These are phyloP conservation scores for Pisolithus albus DNA, from an alignment of 768 basidiomycete genomes.

Conservation along the genomic window DNA sequence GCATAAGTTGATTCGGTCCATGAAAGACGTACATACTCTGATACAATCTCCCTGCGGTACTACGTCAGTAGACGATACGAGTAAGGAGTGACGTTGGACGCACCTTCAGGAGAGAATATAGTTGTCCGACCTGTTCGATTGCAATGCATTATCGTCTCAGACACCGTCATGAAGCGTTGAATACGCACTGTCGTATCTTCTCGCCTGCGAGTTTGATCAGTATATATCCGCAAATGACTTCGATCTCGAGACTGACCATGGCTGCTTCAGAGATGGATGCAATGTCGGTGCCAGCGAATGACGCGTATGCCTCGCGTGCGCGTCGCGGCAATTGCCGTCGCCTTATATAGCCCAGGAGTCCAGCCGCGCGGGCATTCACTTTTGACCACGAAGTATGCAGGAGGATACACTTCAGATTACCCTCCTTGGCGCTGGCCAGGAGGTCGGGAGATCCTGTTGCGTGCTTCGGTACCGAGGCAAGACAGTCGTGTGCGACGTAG, in stretches of 20 bases:
- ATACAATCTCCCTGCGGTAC: slow-evolving; percentile 77
- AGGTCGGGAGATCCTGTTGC: slow-evolving; percentile 94
- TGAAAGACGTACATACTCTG: slow-evolving; percentile 59
- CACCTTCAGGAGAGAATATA: slow-evolving; percentile 98
- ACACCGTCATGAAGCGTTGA: not conserved
- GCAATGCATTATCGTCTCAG: slow-evolving; percentile 7
- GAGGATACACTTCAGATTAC: slow-evolving; percentile 64
- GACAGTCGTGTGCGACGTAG: slow-evolving; percentile 92
- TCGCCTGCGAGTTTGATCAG: slow-evolving; percentile 42
- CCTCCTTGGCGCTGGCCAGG: slow-evolving; percentile 90
- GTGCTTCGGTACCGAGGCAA: slow-evolving; percentile 86
- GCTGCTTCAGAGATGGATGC: slow-evolving; percentile 16
- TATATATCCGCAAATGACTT: not conserved
- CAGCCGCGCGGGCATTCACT: no score
- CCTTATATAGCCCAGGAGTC: no score
- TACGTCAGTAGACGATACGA: slow-evolving; percentile 5
- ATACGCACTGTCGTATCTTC: slow-evolving; percentile 89
- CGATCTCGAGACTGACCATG: slow-evolving; percentile 37
- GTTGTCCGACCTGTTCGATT: slow-evolving; percentile 76
- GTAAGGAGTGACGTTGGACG: slow-evolving; percentile 13
- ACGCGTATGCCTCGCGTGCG: slow-evolving; percentile 22
- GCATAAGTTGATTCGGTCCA: no score
- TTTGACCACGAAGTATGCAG: slow-evolving; percentile 30
- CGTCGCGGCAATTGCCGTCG: slow-evolving; percentile 21
- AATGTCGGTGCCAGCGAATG: slow-evolving; percentile 4